phyloP scores from a whole-genome alignment of 768 basidiomycete genomes.

The Tephrocybe sp. region DNA sequence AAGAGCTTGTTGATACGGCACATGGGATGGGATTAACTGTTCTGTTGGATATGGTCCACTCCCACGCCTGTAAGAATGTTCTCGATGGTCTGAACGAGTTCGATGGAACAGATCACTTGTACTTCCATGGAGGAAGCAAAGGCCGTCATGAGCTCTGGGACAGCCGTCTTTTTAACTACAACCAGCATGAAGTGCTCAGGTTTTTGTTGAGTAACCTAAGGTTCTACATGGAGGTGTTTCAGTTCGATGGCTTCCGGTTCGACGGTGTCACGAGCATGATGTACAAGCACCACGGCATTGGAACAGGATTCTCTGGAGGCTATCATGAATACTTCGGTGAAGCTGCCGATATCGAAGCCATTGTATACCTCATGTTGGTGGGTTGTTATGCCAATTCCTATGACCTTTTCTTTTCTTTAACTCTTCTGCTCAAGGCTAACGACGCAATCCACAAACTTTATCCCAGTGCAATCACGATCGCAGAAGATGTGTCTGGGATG shows the following conservation, averaged over 20 bases:
- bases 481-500: conserved; percentile 99
- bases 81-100: conserved; percentile 94
- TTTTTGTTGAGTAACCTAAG: conserved; percentile 95
- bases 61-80: conserved; percentile 97
- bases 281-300: conserved; percentile 98
- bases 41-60: conserved; percentile 95
- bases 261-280: conserved; percentile 99
- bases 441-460: conserved; percentile 82
- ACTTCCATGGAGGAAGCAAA: conserved; percentile 93
- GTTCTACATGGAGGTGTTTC: conserved; percentile 94
- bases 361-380: conserved; percentile 97
- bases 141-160: conserved; percentile 98
- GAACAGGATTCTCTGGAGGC: conserved; percentile 94
- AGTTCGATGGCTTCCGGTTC: conserved; percentile 97
- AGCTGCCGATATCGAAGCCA: conserved; percentile 80
- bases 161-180: conserved; percentile 96
- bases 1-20: conserved; percentile 92
- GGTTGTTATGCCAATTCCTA: conserved; percentile 31
- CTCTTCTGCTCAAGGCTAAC: conserved; percentile 66
- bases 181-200: conserved; percentile 88
- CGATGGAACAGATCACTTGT: conserved; percentile 95
- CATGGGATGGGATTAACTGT: conserved; percentile 92
- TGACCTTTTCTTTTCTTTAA: background rate
- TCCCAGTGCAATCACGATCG: conserved; percentile 85
- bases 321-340: conserved; percentile 98